Percentiles rank a stretch among this genome's conserved stretches.
These are phyloP conservation scores for Termitomyces sp. DNA, from an alignment of 768 basidiomycete genomes.

Conservation along the genomic window DNA sequence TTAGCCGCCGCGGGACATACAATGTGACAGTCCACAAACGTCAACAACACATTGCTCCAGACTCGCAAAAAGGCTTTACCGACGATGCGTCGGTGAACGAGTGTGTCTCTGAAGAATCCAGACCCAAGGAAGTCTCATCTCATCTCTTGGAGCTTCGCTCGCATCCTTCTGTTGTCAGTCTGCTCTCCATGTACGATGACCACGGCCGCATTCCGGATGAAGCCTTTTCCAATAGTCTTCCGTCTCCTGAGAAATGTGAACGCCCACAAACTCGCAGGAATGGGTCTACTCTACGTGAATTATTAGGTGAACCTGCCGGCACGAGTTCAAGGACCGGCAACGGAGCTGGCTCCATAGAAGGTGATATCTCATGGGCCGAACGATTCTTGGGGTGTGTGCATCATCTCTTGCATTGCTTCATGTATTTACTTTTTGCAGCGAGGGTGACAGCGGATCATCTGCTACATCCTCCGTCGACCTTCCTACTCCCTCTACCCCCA, in stretches of 20 bases:
- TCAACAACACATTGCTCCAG: conserved; percentile 53
- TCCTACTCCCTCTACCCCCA: conserved; percentile 44
- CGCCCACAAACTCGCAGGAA: conserved; percentile 52
- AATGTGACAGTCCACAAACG: conserved; percentile 68
- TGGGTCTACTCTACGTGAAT: conserved; percentile 69
- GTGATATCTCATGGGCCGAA: conserved; percentile 86
- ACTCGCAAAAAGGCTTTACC: conserved; percentile 46
- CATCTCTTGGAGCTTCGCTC: conserved; percentile 58
- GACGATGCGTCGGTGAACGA: conserved; percentile 21
- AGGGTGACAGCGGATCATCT: conserved; percentile 36
- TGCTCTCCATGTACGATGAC: conserved; percentile 70
- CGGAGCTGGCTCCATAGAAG: conserved; percentile 40
- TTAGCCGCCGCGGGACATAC: conserved; percentile 55
- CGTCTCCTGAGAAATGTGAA: conserved; percentile 31
- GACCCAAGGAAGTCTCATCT: conserved; percentile 35
- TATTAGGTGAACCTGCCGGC: conserved; percentile 52
- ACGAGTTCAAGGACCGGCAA: conserved; percentile 17
- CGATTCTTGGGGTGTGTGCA: conserved; percentile 53
- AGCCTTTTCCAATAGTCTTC: conserved; percentile 62
- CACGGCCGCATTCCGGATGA: conserved; percentile 55
- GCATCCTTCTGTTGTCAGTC: conserved; percentile 74
- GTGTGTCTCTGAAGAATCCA: conserved; percentile 22
- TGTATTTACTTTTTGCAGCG: conserved; percentile 24
- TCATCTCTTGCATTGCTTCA: neutral
- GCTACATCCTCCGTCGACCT: conserved; percentile 44